Base-by-base conservation (phyloP, 2,329 filamentous ascomycete genomes). In the Botrytis tulipae region DNA sequence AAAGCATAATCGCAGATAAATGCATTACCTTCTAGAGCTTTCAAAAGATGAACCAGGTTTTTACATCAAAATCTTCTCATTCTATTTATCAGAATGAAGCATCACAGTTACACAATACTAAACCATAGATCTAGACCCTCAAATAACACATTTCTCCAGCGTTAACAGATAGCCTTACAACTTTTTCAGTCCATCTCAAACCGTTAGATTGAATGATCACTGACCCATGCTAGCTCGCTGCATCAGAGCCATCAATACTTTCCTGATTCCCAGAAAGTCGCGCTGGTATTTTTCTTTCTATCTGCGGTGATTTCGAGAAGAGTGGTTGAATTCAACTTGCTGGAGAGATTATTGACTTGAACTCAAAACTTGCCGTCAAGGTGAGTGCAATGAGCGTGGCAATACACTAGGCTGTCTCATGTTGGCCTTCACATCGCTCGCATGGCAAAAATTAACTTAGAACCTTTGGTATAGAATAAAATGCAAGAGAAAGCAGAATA, bases 351-450 rank as follows among this genome's bases (percentile, higher is more conserved):
- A 4, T 60, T 25, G 20, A 14, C 32, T 60, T 20, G 4, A 14
- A 25, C 25, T 37, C 32, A 7, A 12, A 60, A 37, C 9, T 14
- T 0, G 57, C 20, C 8, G 4, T 60, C 32, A 35, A 20, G 20
- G 2, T 22, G 9, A 37, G 12, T 1, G 22, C 20, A 37, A 25
- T 37, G 18, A 18, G 0, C 4, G 18, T 59, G 32, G 20, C n/a
- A 18, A 18, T 1, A 25, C 8, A 25, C 9, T 14, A 7, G 6
- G 0, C 10, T 35, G 4, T 0, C 5, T 37, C 20, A 25, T 25
- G 9, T 37, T 4, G 16, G 20, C 8, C 16, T 29, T 7, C 8
- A n/a, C 25, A 57, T n/a, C 9, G 8, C 51, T 6, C 14, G 3
- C 51, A 18, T 18, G 16, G n/a, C 51, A 29, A 18, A 57, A 1